Conservation (phyloP, 2,329 filamentous ascomycete genomes). For the Cladorrhinum sp. region DNA sequence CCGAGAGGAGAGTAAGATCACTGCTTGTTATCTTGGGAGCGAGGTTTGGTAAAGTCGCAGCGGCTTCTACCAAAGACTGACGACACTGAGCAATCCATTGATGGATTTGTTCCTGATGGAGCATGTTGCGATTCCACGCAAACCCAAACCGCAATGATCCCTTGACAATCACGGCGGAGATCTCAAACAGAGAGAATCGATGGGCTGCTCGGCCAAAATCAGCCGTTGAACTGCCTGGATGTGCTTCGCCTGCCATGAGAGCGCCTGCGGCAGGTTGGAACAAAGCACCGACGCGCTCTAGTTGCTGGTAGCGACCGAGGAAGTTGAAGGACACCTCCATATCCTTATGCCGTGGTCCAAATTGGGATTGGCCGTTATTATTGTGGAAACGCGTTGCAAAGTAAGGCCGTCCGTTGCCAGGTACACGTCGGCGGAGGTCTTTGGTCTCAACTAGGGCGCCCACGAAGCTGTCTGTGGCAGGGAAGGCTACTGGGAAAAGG, state of each 20-base stretch:
- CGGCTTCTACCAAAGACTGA: slow-evolving; percentile 14
- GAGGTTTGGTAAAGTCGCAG: slow-evolving; percentile 13
- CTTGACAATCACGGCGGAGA: slow-evolving; percentile 47
- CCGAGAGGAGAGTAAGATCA: slow-evolving; percentile 27
- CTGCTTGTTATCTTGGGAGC: slow-evolving; percentile 5
- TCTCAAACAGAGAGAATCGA: slow-evolving; percentile 45
- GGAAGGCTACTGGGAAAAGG: slow-evolving; percentile 33
- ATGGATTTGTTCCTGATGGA: slow-evolving; percentile 41
- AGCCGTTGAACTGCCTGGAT: slow-evolving; percentile 19
- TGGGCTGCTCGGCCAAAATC: slow-evolving; percentile 22
- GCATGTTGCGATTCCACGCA: slow-evolving; percentile 48
- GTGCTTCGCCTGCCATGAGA: slow-evolving; percentile 24
- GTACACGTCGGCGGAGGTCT: slow-evolving; percentile 34
- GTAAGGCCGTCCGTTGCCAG: slow-evolving; percentile 37
- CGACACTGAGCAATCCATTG: slow-evolving; percentile 40
- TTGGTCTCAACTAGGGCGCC: slow-evolving; percentile 30
- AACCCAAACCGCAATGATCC: slow-evolving; percentile 47
- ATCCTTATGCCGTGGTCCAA: slow-evolving; percentile 32
- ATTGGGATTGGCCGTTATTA: slow-evolving; percentile 23
- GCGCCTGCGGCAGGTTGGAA: slow-evolving; percentile 27
- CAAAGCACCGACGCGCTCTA: slow-evolving; percentile 37
- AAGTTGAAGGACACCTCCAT: slow-evolving; percentile 52
- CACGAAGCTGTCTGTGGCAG: slow-evolving; percentile 8
- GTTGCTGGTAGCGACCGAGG: slow-evolving; percentile 43
- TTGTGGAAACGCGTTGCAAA: slow-evolving; percentile 37